These are phyloP conservation scores for Chytriomyces confervae DNA, from an alignment of 192 early-diverging fungal genomes.

Conservation along the genomic window DNA sequence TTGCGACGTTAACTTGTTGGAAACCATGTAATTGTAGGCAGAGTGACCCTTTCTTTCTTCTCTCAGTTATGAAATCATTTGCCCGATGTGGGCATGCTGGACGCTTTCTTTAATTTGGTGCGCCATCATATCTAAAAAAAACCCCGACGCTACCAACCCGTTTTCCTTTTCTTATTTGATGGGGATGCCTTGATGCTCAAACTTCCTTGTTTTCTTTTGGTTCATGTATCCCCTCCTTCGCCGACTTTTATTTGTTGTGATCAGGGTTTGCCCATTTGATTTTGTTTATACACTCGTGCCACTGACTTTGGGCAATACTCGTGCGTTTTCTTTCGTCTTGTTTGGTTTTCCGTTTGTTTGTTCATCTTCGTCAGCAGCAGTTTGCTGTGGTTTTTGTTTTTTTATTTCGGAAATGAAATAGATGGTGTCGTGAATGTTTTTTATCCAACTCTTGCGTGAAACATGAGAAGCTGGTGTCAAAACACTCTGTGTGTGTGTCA, in stretches of 20 bases:
- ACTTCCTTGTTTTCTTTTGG: neutral
- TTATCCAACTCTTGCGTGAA: too few species aligned
- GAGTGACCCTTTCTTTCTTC: neutral
- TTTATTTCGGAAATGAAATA: too few species aligned
- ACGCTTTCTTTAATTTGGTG: neutral
- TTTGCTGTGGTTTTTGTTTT: too few species aligned
- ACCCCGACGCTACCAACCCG: neutral
- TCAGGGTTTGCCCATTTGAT: too few species aligned
- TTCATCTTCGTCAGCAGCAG: neutral
- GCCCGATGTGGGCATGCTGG: neutral
- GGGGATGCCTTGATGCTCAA: neutral
- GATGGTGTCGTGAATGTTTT: too few species aligned
- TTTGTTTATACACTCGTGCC: too few species aligned
- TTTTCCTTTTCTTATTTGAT: slow-evolving; percentile 18
- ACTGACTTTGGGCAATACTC: neutral
- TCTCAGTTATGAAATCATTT: too few species aligned
- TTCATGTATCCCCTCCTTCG: neutral
- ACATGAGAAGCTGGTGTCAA: too few species aligned
- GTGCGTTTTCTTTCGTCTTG: neutral
- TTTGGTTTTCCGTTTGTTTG: neutral
- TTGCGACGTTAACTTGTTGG: slow-evolving; percentile 25
- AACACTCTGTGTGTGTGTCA: too few species aligned
- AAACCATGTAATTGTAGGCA: slow-evolving; percentile 10
- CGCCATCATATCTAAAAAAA: too few species aligned
- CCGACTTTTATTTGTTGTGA: neutral